phyloP scores from a whole-genome alignment of 2,329 filamentous ascomycete genomes.

The Verticillium nubilum region DNA sequence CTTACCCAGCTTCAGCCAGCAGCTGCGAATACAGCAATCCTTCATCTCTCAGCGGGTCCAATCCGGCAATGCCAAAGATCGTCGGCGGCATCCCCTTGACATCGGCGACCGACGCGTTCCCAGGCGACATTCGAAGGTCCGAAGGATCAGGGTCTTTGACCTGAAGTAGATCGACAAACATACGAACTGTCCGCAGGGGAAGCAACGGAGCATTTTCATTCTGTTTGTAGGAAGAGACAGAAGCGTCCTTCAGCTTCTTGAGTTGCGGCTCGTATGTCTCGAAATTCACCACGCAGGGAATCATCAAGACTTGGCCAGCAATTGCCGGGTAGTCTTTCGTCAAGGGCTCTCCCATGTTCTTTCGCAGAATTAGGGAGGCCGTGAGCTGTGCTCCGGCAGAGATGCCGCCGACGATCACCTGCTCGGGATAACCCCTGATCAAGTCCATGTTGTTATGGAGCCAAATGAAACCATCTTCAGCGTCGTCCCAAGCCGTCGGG shows the following conservation, averaged over 20 bases:
- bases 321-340: constrained; percentile 21
- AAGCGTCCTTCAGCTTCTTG: constrained; percentile 27
- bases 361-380: constrained; percentile 31
- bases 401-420: constrained; percentile 40
- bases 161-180: constrained; percentile 22
- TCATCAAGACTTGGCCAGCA: constrained; percentile 46
- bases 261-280: constrained; percentile 23
- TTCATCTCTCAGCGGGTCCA: constrained; percentile 44
- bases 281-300: constrained; percentile 35
- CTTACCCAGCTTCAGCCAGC: constrained; percentile 35
- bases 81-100: constrained; percentile 37
- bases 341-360: constrained; percentile 22
- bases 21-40: constrained; percentile 38
- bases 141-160: constrained; percentile 15
- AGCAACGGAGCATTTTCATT: constrained; percentile 45
- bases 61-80: constrained; percentile 37
- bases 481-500: constrained; percentile 47
- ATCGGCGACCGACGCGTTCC: constrained; percentile 20
- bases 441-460: constrained; percentile 34
- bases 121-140: constrained; percentile 34
- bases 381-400: constrained; percentile 41
- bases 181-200: constrained; percentile 28
- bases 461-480: constrained; percentile 50
- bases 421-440: constrained; percentile 29
- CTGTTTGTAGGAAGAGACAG: constrained; percentile 36